Base-by-base conservation (phyloP, 306 rosid species). In the Sophora flavescens region DNA sequence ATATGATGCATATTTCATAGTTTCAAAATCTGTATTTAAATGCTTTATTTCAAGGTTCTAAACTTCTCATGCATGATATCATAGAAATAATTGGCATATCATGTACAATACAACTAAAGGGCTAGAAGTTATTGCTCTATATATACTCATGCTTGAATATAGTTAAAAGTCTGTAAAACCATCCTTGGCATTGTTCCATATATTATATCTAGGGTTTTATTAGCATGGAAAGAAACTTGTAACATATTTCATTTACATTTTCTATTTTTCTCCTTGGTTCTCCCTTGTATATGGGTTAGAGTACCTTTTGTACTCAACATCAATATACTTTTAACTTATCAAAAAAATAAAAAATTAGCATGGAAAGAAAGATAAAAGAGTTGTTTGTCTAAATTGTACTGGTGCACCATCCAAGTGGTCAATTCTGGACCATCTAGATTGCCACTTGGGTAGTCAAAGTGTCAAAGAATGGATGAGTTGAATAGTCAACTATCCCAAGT, bases 191-290 rank as follows among this genome's bases (percentile, higher is more conserved):
- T 63, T 4, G 28, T 50, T 50, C 28, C 35, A 3, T 22, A 22
- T 22, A 22, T 3, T 63, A 5, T 45, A 36, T 50, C 62, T 63
- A 75, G 79, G 79, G 63, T 75, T 75, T 51, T 38, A 15, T 51
- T 36, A 50, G 28, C 1, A 30, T 30, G 32, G 32, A 30, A 30
- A 30, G 32, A 44, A 59, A 39, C 22, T 22, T 22, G 22, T 22
- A 22, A 22, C 22, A 22, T 22, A 22, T 22, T 22, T 22, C 22
- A 22, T 22, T 22, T 22, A 22, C 1, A 22, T 22, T 22, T 22
- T 22, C 22, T 22, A 22, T 0, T 22, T 22, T 22, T 22, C 22
- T 22, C 22, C 22, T 22, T 22, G 1, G 22, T 22, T 22, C 22
- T 22, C 22, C 22, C 22, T 22, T 22, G 22, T 22, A 22, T 22